phyloP scores from a whole-genome alignment of 768 basidiomycete genomes.

The Mycena filopes region DNA sequence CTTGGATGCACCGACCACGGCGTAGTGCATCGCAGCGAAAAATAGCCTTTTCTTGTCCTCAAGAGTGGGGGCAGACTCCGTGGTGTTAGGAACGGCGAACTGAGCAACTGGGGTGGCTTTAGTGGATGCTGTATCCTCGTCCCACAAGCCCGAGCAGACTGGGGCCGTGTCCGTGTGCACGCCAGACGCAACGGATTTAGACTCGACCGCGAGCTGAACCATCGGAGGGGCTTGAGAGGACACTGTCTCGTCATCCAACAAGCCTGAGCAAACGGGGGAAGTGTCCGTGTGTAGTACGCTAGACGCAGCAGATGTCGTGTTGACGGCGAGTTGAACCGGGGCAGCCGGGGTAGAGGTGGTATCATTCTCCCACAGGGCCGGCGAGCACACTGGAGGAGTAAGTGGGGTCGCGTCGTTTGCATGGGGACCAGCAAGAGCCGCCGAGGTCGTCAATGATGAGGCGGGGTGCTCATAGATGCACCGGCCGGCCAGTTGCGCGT shows the following conservation, averaged over 20 bases:
- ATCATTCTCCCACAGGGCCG: neutral
- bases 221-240: too few relatives aligned
- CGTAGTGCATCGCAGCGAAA: slow-evolving; percentile 57
- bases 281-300: too few relatives aligned
- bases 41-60: slow-evolving; percentile 40
- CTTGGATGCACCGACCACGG: slow-evolving; percentile 68
- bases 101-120: neutral
- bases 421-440: too few relatives aligned
- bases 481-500: neutral
- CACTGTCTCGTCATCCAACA: too few relatives aligned
- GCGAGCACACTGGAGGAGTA: neutral
- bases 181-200: neutral
- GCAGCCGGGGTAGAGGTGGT: neutral
- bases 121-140: neutral
- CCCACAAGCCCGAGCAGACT: neutral
- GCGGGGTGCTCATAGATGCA: slow-evolving; percentile 6
- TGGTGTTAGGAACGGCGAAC: neutral
- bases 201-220: too few relatives aligned
- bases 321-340: neutral
- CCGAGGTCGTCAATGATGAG: neutral
- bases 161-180: neutral
- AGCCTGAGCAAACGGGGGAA: too few relatives aligned
- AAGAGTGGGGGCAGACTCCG: neutral
- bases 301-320: too few relatives aligned
- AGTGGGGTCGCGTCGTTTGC: too few relatives aligned